phyloP scores from a whole-genome alignment of 345 rosid species.

The Microcos paniculata region DNA sequence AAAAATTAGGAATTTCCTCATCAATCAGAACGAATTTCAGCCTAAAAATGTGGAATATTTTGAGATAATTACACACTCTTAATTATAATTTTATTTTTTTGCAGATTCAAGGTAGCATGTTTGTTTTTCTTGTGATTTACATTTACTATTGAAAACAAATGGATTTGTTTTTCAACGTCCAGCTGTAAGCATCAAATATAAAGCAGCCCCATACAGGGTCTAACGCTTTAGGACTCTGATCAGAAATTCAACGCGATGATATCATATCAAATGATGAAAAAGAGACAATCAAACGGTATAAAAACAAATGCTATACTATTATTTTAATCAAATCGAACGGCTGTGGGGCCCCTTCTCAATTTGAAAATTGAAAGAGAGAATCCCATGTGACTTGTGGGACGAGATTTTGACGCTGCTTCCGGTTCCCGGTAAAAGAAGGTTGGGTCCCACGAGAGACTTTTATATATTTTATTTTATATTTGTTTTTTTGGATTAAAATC shows the following conservation, averaged over 20 bases:
- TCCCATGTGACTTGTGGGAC: slow-evolving; percentile 51
- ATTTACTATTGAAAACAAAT: not conserved
- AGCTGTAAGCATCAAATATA: not conserved
- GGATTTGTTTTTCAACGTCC: not conserved
- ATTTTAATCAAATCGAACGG: not conserved
- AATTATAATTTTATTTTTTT: not conserved
- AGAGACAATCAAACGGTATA: not conserved
- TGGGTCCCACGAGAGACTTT: slow-evolving; percentile 30
- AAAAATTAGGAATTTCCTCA: not conserved
- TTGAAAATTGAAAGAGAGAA: slow-evolving; percentile 16
- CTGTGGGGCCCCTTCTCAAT: not conserved
- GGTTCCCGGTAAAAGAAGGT: slow-evolving; percentile 40
- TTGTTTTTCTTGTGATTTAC: not conserved
- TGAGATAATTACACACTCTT: not conserved
- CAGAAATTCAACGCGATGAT: slow-evolving; percentile 2
- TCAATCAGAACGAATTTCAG: not conserved
- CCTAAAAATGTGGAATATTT: not conserved
- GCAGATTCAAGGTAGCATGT: not conserved
- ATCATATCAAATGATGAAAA: not conserved
- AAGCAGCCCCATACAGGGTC: not conserved
- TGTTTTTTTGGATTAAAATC: slow-evolving; percentile 34
- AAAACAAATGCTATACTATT: not conserved
- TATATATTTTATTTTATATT: not conserved
- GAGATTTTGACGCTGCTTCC: slow-evolving; percentile 45
- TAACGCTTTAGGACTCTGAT: not conserved